Evolutionary conservation across 495 filamentous ascomycete genomes (phyloP).

Genomic region (Lentithecium fluviatile): DNA sequence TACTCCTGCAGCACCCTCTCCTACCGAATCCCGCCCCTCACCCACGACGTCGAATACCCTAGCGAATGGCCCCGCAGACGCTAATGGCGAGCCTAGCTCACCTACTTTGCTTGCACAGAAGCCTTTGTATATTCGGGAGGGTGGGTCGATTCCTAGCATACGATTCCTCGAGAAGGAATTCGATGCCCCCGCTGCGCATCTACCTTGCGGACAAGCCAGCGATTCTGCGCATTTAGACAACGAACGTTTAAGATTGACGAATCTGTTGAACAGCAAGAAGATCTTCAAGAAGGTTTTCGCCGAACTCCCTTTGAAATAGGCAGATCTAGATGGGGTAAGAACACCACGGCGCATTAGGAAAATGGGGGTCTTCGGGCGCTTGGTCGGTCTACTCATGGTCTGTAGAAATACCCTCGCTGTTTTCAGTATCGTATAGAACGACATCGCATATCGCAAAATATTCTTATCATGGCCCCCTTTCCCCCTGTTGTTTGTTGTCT

Average conservation of each 20-base stretch:
- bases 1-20: background rate
- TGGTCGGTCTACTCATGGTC: too few species aligned
- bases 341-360: too few species aligned
- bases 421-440: too few species aligned
- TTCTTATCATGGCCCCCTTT: too few species aligned
- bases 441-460: too few species aligned
- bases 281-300: constrained; percentile 86
- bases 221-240: constrained; percentile 94
- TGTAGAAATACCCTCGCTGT: too few species aligned
- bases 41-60: constrained; percentile 58
- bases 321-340: too few species aligned
- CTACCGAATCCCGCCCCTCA: constrained; percentile 28
- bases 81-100: background rate
- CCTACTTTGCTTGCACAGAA: constrained; percentile 35
- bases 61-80: constrained; percentile 45
- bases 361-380: too few species aligned
- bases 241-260: constrained; percentile 80
- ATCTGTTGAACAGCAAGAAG: constrained; percentile 85
- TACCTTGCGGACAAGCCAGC: constrained; percentile 93
- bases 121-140: constrained; percentile 91
- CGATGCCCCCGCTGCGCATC: constrained; percentile 82
- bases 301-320: constrained; percentile 58
- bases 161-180: constrained; percentile 95
- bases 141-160: constrained; percentile 89
- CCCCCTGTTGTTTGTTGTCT: too few species aligned